These are phyloP conservation scores for Aspergillus nidulans DNA, from an alignment of 495 filamentous ascomycete genomes.

Conservation along the genomic window DNA sequence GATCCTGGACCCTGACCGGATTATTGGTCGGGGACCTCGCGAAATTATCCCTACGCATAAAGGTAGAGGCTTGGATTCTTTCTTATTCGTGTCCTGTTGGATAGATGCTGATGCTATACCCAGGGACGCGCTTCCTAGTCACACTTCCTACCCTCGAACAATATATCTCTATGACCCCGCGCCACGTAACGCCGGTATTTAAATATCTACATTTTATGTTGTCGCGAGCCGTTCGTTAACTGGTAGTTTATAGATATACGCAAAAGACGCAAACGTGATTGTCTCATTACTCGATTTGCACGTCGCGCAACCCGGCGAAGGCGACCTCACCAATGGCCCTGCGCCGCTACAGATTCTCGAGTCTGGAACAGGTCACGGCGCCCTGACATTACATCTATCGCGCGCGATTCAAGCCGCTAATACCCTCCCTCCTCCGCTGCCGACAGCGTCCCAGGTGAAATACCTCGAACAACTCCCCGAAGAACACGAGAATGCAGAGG, in stretches of 20 bases:
- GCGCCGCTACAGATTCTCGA: slow-evolving; percentile 64
- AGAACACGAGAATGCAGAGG: slow-evolving; percentile 11
- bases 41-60: slow-evolving; percentile 51
- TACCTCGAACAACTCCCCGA: slow-evolving; percentile 27
- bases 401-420: slow-evolving; percentile 75
- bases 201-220: background rate
- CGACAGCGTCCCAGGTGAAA: slow-evolving; percentile 33
- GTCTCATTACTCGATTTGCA: slow-evolving; percentile 72
- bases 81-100: background rate
- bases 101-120: background rate
- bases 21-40: slow-evolving; percentile 59
- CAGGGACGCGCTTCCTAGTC: slow-evolving; percentile 48
- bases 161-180: slow-evolving; percentile 59
- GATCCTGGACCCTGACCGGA: slow-evolving; percentile 49
- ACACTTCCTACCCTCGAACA: slow-evolving; percentile 64
- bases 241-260: slow-evolving; percentile 59
- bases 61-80: slow-evolving; percentile 16
- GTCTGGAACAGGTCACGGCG: slow-evolving; percentile 76
- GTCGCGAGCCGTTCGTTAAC: slow-evolving; percentile 11
- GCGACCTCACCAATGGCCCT: slow-evolving; percentile 16
- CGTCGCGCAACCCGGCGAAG: slow-evolving; percentile 35
- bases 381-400: slow-evolving; percentile 66
- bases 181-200: slow-evolving; percentile 68
- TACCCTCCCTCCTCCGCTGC: slow-evolving; percentile 34
- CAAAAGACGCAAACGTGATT: slow-evolving; percentile 66